phyloP scores from a whole-genome alignment of 2,329 filamentous ascomycete genomes.

The Trichoderma gracile region DNA sequence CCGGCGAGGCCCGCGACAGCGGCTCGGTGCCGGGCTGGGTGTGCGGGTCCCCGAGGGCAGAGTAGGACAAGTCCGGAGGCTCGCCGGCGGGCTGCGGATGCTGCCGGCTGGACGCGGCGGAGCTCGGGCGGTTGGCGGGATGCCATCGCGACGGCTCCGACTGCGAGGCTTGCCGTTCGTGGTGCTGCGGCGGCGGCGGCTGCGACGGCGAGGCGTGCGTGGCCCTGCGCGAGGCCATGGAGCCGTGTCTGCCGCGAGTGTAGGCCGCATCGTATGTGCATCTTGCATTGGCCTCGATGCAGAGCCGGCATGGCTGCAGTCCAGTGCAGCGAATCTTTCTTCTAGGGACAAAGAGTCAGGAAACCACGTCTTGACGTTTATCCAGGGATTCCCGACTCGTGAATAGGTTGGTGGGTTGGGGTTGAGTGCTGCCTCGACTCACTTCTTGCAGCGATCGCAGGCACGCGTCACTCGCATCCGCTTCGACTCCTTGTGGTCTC shows the following conservation, averaged over 20 bases:
- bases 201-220: slow-evolving; percentile 12
- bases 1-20: slow-evolving; percentile 20
- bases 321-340: slow-evolving; percentile 22
- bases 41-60: slow-evolving; percentile 19
- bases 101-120: background rate
- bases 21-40: slow-evolving; percentile 20
- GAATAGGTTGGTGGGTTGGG: background rate
- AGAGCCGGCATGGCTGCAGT: slow-evolving; percentile 17
- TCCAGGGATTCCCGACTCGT: too few species aligned
- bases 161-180: slow-evolving; percentile 3
- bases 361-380: too few species aligned
- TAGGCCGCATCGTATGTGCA: slow-evolving; percentile 21
- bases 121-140: slow-evolving; percentile 13
- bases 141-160: slow-evolving; percentile 17
- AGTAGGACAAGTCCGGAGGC: slow-evolving; percentile 14
- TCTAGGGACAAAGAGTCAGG: background rate
- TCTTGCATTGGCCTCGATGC: slow-evolving; percentile 22
- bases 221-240: slow-evolving; percentile 13
- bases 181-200: background rate
- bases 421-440: background rate
- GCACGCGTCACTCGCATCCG: slow-evolving; percentile 23
- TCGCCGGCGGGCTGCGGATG: slow-evolving; percentile 4
- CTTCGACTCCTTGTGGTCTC: slow-evolving; percentile 20
- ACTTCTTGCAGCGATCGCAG: slow-evolving; percentile 23
- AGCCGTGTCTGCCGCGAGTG: slow-evolving; percentile 15